Base-by-base conservation (phyloP, 2,329 filamentous ascomycete genomes). In the Fusarium illudens region DNA sequence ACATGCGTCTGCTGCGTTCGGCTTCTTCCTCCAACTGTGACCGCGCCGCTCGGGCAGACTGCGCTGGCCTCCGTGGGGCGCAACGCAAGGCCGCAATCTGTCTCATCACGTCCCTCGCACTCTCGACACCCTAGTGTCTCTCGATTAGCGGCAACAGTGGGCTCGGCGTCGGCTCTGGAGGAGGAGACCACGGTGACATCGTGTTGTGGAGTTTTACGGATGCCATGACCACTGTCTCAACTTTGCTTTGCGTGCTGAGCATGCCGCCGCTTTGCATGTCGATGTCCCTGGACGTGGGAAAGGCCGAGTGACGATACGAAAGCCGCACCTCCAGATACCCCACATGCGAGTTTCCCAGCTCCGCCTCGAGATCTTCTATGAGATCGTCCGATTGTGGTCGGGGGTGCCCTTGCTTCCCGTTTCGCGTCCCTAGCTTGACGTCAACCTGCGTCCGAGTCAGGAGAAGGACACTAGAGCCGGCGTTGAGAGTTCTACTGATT, bases 341-440 rank as follows among this genome's bases (percentile, higher is more conserved):
- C 15, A 80, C 80, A 19, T 75, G 75, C 4, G 79, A 78, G 54
- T 81, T 79, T 29, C 87, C 86, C 3, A 90, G 82, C 58, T 88
- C 83, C 29, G 79, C 77, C 70, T 90, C 86, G 11, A 90, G 79
- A 59, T 89, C 86, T 22, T 86, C 82, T 15, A 90, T 87, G 30
- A 90, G 77, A 37, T 85, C 81, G 12, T 89, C 86, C 0, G 87
- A 84, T 36, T 78, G 81, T 48, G 82, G 79, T 30, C 77, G 77
- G 9, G 71, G 30, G 54, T 81, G 76, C 9, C 33, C 19, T 56
- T 42, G 32, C 42, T 59, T 60, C 10, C 54, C 51, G 6, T 60
- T 57, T 13, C 56, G 50, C 20, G 59, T 29, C 58, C n/a, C 36
- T 36, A 48, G 42, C 20, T 54, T 62, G 10, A 62, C 17, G 39